Conservation (phyloP, 805 yeast species). For the Candida succiphila region DNA sequence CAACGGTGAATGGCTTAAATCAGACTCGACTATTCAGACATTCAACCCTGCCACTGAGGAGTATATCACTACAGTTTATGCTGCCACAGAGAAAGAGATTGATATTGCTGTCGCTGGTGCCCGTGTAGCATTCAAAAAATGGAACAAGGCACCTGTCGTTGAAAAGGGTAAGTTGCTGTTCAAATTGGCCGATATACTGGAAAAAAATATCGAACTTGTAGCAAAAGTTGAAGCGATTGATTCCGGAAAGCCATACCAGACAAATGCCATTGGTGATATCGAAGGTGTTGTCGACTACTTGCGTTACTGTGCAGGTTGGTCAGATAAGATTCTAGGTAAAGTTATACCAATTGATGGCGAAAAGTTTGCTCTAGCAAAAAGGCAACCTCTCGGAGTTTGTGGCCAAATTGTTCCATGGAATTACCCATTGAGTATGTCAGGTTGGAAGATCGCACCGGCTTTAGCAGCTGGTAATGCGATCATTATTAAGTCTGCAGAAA, state of each 20-base stretch:
- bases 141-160: slow-evolving; percentile 36
- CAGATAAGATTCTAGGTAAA: slow-evolving; percentile 43
- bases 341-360: slow-evolving; percentile 26
- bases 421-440: slow-evolving; percentile 60
- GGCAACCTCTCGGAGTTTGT: slow-evolving; percentile 58
- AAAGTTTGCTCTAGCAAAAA: slow-evolving; percentile 56
- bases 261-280: slow-evolving; percentile 40
- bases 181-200: slow-evolving; percentile 42
- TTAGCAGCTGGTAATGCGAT: slow-evolving; percentile 70
- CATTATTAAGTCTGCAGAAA: slow-evolving; percentile 65
- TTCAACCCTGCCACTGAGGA: slow-evolving; percentile 42
- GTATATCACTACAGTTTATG: slow-evolving; percentile 34
- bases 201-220: slow-evolving; percentile 35
- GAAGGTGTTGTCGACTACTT: slow-evolving; percentile 34
- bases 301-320: slow-evolving; percentile 54
- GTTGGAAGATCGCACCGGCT: slow-evolving; percentile 81
- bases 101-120: slow-evolving; percentile 44
- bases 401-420: slow-evolving; percentile 70
- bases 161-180: slow-evolving; percentile 30
- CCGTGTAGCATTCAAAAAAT: slow-evolving; percentile 30
- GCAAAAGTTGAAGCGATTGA: slow-evolving; percentile 45
- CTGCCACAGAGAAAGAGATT: slow-evolving; percentile 36
- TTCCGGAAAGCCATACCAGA: slow-evolving; percentile 41
- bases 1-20: slow-evolving; percentile 38
- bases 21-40: slow-evolving; percentile 31